Conservation (phyloP, 148 eudicot genomes). For the Vaccinium macrocarpon region DNA sequence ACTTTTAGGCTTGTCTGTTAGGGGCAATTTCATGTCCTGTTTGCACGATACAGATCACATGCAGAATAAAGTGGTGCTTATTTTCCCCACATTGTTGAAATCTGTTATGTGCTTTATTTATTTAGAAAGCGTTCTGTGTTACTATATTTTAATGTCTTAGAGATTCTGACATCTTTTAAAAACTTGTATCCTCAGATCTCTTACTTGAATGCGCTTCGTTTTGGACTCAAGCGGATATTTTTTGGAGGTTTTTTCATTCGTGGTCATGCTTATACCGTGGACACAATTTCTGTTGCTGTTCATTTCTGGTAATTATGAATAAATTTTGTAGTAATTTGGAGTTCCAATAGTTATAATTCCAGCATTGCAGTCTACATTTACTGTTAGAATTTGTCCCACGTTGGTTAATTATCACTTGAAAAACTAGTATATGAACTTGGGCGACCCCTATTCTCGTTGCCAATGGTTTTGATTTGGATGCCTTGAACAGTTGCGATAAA, state of each 20-base stretch:
- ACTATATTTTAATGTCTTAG: not conserved
- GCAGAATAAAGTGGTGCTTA: not conserved
- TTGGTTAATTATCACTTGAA: not conserved
- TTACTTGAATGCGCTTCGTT: constrained; percentile 77
- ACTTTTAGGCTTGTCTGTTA: not conserved
- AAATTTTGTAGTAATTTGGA: not conserved
- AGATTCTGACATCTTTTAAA: not conserved
- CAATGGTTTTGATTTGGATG: not conserved
- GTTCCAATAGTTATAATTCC: not conserved
- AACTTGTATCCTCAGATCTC: constrained; percentile 55
- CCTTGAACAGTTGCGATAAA: not conserved
- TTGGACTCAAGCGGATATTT: constrained; percentile 85
- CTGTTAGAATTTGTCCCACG: not conserved
- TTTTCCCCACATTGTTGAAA: not conserved
- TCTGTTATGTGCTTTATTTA: not conserved
- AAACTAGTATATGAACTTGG: not conserved
- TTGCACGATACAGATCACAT: not conserved
- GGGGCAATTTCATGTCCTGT: not conserved
- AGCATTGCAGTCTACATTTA: not conserved
- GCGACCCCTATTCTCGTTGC: not conserved
- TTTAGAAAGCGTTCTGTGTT: not conserved
- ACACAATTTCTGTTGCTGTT: constrained; percentile 91
- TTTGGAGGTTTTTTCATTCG: constrained; percentile 98
- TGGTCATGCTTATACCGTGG: constrained; percentile 93
- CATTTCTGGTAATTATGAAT: constrained; percentile 67